Evolutionary conservation across 805 yeast species (phyloP), one percentile per base, ranked within the genome.

Genomic region (Wickerhamiella kurtzmanii): DNA sequence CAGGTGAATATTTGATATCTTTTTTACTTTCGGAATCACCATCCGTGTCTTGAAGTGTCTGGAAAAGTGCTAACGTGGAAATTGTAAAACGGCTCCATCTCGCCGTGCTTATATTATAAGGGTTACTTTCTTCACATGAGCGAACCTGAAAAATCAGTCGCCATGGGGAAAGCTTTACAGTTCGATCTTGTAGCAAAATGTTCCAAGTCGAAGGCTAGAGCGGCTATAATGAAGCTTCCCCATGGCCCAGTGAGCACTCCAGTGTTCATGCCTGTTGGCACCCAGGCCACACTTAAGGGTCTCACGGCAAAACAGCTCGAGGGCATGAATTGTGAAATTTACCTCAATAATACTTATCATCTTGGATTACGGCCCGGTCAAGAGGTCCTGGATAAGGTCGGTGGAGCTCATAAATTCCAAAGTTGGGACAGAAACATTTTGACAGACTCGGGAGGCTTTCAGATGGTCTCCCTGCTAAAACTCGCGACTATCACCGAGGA

Each of bases 191-290:
- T 61, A 1, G 73, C 70, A n/a, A 61, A 58, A 46, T 69, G 73
- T 57, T 64, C 71, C 17, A 57, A 58, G 19, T 60, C 72, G 11
- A 66, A 66, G 50, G 73, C 73, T 16, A 60, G 73, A 9, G 73
- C 72, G 3, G 61, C 71, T 35, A 60, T 54, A 19, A 59, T 69
- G 67, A 55, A 53, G 17, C 60, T 68, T 39, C 72, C 72, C 11
- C 73, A 69, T 52, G 72, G 72, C 5, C 50, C 60, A 6, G 66
- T 68, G 6, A 59, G 64, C 38, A 66, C 73, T 2, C 73, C 73
- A 2, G 70, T 68, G 60, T 69, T 68, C 53, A 69, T 69, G 72
- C 73, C 73, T 1, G 73, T 68, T 2, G 72, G 71, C 41, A 67
- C 72, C 19, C 73, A 69, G 57, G 73, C 73, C 4, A 63, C 72